Conservation (phyloP, 2,329 filamentous ascomycete genomes). For the Botrytis porri region DNA sequence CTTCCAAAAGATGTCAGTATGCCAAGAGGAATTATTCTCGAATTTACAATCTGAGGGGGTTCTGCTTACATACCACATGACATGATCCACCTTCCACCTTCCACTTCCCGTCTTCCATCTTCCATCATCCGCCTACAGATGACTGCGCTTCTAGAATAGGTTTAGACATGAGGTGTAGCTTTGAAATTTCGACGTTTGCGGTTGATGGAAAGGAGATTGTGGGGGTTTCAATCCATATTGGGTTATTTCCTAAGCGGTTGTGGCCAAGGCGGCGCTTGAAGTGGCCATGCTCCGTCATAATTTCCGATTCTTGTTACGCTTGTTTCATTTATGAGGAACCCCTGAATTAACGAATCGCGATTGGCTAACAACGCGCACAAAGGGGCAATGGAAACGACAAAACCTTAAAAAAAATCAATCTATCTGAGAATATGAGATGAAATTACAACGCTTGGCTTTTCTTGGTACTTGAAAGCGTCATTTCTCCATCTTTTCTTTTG, state of each 20-base stretch:
- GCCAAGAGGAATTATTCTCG: neutral
- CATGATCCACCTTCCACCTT: neutral
- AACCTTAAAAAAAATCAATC: neutral
- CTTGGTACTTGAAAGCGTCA: constrained; percentile 5
- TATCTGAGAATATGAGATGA: constrained; percentile 7
- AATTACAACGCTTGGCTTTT: neutral
- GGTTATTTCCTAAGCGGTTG: neutral
- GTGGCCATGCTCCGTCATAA: neutral
- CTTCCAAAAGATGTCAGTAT: neutral
- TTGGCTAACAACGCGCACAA: neutral
- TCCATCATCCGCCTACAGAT: neutral
- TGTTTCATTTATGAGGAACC: neutral
- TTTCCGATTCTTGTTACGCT: neutral
- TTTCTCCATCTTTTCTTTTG: neutral
- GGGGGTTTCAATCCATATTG: neutral
- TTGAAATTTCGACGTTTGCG: neutral
- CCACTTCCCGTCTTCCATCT: neutral
- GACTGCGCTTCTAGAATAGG: neutral
- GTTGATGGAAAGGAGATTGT: neutral
- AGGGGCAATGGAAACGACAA: neutral
- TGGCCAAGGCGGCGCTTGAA: neutral
- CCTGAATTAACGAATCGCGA: neutral
- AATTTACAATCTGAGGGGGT: neutral
- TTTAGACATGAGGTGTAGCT: neutral
- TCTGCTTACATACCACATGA: neutral